Evolutionary conservation across 441 rosid genomes (phyloP).

Genomic region (Capsella rubella): DNA sequence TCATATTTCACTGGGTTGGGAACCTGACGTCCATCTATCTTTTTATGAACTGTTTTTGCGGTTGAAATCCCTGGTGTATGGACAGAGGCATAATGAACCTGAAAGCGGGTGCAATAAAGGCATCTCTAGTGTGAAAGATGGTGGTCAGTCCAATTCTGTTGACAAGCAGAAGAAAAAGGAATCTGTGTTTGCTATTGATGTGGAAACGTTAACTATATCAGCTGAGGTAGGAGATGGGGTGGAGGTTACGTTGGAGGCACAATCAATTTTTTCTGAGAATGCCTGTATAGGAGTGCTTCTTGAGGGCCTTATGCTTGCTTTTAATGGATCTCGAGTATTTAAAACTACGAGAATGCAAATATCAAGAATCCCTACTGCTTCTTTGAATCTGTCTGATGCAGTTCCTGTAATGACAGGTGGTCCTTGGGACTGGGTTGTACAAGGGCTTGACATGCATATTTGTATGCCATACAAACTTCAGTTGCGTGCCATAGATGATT

Average conservation of each 20-base stretch:
- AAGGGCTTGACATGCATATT: constrained; percentile 93
- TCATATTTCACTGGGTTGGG: constrained; percentile 87
- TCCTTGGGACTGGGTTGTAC: constrained; percentile 99
- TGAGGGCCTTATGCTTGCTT: constrained; percentile 84
- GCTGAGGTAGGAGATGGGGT: constrained; percentile 98
- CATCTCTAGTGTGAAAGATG: constrained; percentile 52
- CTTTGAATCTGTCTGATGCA: constrained; percentile 61
- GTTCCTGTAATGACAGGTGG: constrained; percentile 48
- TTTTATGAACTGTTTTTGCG: constrained; percentile 79
- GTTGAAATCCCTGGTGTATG: constrained; percentile 66
- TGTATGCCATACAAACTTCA: constrained; percentile 93
- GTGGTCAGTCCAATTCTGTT: constrained; percentile 56
- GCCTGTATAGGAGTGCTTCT: constrained; percentile 96
- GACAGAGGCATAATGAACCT: constrained; percentile 65
- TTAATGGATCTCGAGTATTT: constrained; percentile 81
- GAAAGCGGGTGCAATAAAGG: constrained; percentile 49
- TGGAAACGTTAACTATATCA: constrained; percentile 81
- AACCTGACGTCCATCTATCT: constrained; percentile 93
- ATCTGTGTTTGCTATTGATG: constrained; percentile 95
- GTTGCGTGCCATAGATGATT: constrained; percentile 98
- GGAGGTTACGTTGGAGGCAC: constrained; percentile 79
- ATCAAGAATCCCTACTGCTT: constrained; percentile 86
- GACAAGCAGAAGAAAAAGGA: constrained; percentile 86
- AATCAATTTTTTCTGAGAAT: constrained; percentile 99
- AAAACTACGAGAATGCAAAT: constrained; percentile 96